Evolutionary conservation across 768 basidiomycete species (phyloP), one percentile per base, ranked within the genome.

Genomic region (Amanita jacksonii): DNA sequence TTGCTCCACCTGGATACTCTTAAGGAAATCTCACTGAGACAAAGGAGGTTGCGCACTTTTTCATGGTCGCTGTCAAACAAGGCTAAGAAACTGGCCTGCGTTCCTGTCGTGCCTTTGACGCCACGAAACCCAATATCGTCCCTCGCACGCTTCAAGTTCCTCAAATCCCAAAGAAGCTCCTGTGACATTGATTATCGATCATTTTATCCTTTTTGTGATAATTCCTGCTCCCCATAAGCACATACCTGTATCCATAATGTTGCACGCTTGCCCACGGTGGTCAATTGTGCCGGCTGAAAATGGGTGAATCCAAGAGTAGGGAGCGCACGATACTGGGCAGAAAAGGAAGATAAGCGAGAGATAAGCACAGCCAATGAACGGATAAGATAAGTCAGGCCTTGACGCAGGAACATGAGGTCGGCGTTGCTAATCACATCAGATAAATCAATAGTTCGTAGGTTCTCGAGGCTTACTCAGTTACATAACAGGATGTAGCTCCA

Each of bases 21-120:
- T 35, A 18, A 22, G 38, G 23, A 4, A 28, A 4, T n/a, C 13
- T 27, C 9, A n/a, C 27, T 18, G 25, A 32, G 40, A 19, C 10
- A 8, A 27, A 10, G 45, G 16, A 33, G 20, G 10, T 18, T 15
- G 47, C 46, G 10, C 32, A 81, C 86, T 72, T 98, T 98, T 50
- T 78, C 78, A 60, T 99, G 93, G 59, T 97, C 83, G 0, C 93
- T 93, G 48, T 97, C 86, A 56, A 99, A 98, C 24, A 99, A 68
- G 0, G 91, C 70, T 44, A 98, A 69, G 70, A 98, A 99, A 52
- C 87, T 91, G 3, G 89, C 96, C 62, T 98, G 96, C 0, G 96
- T 98, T 7, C 96, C 96, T 0, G 96, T 99, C 0, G 96, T 98
- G n/a, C 96, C 96, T 64, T 99, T 99, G 41, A 94, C 96, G 36